Conservation (phyloP, 2,329 filamentous ascomycete species). For the Aspergillus persii region DNA sequence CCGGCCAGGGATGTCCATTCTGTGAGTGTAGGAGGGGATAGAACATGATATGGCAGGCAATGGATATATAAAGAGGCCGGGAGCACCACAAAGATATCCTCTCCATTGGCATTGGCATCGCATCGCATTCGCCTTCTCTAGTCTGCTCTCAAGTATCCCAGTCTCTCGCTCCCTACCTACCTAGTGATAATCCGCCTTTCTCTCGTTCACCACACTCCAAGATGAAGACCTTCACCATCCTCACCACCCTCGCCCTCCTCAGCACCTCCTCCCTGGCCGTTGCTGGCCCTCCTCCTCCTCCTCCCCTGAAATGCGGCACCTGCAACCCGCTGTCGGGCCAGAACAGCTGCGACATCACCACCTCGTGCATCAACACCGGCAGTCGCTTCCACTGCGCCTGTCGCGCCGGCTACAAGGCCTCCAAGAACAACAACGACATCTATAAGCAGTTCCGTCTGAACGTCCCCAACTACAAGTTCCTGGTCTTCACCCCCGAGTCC, state of each 20-base stretch:
- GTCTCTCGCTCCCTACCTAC: background rate
- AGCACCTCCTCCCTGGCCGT: constrained; percentile 22
- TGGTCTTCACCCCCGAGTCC: constrained; percentile 38
- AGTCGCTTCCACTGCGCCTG: constrained; percentile 42
- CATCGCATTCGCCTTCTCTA: background rate
- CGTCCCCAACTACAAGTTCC: constrained; percentile 39
- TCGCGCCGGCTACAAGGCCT: constrained; percentile 42
- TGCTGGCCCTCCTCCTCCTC: constrained; percentile 15
- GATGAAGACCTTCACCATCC: constrained; percentile 28
- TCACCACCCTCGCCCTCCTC: constrained; percentile 25
- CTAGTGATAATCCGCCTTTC: background rate
- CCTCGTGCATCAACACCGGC: constrained; percentile 46
- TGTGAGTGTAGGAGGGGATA: background rate
- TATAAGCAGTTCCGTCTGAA: constrained; percentile 37
- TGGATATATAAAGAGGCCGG: background rate
- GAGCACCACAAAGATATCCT: background rate
- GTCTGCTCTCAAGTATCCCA: background rate
- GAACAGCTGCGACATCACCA: constrained; percentile 43
- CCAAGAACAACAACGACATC: constrained; percentile 27
- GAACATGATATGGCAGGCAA: background rate
- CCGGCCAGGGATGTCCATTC: background rate
- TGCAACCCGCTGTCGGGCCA: constrained; percentile 42
- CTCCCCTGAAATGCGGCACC: constrained; percentile 30
- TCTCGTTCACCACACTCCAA: constrained; percentile 6
- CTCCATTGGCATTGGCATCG: background rate